Percentiles rank a stretch among this genome's conserved stretches.
Evolutionary conservation across 83 land plant species (phyloP).

Genomic region (Diphasiastrum complanatum): DNA sequence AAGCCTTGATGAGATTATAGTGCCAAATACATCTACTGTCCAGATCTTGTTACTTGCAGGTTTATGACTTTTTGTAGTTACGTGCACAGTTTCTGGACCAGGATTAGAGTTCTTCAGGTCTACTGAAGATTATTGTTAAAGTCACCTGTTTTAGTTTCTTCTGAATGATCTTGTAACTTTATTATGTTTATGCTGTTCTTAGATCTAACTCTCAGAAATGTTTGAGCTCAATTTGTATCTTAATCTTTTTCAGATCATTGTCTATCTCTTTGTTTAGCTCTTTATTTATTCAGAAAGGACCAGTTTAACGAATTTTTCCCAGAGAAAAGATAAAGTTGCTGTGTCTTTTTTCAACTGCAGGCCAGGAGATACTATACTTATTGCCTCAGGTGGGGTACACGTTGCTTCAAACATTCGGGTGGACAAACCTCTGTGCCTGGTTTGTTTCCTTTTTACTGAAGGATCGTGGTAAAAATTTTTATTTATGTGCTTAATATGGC

Average conservation of each 20-base stretch:
- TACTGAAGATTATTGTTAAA: no score
- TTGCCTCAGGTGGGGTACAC: constrained; percentile 67
- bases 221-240: neutral
- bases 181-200: no score
- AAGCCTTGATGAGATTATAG: no score
- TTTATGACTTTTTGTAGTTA: no score
- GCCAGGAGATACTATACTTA: constrained; percentile 91
- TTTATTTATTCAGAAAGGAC: neutral
- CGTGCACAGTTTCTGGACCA: no score
- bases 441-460: constrained; percentile 22
- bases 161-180: no score
- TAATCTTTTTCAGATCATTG: neutral
- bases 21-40: no score
- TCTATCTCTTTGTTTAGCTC: neutral
- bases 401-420: constrained; percentile 60
- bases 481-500: no score
- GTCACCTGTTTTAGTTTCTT: no score
- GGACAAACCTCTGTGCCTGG: constrained; percentile 86
- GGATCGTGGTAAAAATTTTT: no score
- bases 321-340: neutral
- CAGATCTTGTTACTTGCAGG: no score
- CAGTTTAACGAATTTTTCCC: neutral
- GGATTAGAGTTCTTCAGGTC: no score
- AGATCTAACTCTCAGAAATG: neutral
- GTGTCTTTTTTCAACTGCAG: constrained; percentile 29